Percentiles rank a stretch among this genome's conserved stretches.
Evolutionary conservation across 352 stramenopile species (phyloP).

Genomic region (Hyaloperonospora brassicae): DNA sequence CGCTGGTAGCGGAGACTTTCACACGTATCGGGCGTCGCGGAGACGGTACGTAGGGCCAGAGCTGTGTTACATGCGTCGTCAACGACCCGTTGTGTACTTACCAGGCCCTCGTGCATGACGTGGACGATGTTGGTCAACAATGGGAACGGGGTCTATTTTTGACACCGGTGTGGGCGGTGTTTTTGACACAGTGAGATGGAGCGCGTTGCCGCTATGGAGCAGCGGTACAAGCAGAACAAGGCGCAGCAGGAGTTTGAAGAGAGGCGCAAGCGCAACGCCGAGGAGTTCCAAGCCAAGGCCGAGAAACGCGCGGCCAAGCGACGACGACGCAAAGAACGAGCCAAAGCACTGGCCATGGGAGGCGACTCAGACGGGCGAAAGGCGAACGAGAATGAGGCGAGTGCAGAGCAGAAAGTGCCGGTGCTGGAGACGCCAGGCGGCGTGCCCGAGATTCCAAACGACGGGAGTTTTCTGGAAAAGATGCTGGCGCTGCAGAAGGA

Average conservation of each 20-base stretch:
- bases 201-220: conserved; percentile 87
- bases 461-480: conserved; percentile 67
- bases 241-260: conserved; percentile 58
- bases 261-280: conserved; percentile 52
- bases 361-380: conserved; percentile 17
- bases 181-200: conserved; percentile 72
- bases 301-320: conserved; percentile 75
- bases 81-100: too few relatives aligned
- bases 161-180: not conserved
- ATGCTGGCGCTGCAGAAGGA: conserved; percentile 63
- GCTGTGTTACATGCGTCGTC: too few relatives aligned
- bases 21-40: conserved; percentile 93
- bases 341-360: conserved; percentile 38
- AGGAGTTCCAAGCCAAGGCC: conserved; percentile 60
- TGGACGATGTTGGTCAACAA: too few relatives aligned
- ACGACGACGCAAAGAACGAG: conserved; percentile 61
- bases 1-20: conserved; percentile 93
- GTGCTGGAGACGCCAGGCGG: conserved; percentile 55
- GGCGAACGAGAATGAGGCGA: conserved; percentile 19
- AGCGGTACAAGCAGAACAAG: conserved; percentile 58
- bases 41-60: conserved; percentile 35
- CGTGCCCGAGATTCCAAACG: conserved; percentile 69
- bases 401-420: conserved; percentile 8
- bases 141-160: not conserved
- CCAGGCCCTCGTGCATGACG: too few relatives aligned